Conservation (phyloP, 1,284 basidiomycete species). For the Cutaneotrichosporon spelunceum region DNA sequence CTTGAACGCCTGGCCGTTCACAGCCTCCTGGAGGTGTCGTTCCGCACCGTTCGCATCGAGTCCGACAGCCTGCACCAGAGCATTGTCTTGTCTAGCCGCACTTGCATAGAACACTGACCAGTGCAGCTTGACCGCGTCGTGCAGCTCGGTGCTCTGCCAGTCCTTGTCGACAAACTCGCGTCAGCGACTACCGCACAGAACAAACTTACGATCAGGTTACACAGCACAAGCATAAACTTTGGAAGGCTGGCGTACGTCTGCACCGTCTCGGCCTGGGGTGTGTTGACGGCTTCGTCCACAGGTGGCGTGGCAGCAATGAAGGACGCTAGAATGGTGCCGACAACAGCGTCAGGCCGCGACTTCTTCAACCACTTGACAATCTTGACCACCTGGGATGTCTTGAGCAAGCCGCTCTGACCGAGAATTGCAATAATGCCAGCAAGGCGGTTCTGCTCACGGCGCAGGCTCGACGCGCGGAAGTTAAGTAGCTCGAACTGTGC, state of each 20-base stretch:
- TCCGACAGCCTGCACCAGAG: slow-evolving; percentile 58
- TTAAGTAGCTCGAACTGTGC: slow-evolving; percentile 36
- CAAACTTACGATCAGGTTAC: slow-evolving; percentile 25
- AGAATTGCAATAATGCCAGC: slow-evolving; percentile 34
- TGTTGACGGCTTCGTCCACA: slow-evolving; percentile 28
- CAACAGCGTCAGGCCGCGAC: slow-evolving; percentile 35
- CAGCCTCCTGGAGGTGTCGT: slow-evolving; percentile 71
- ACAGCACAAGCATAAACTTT: slow-evolving; percentile 38
- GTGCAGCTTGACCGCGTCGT: slow-evolving; percentile 71
- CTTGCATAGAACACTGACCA: slow-evolving; percentile 83
- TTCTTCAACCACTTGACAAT: slow-evolving; percentile 46
- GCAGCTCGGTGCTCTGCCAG: slow-evolving; percentile 58
- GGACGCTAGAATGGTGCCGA: slow-evolving; percentile 31
- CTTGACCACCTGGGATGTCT: slow-evolving; percentile 43
- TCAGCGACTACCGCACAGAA: not conserved
- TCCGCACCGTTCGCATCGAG: slow-evolving; percentile 77
- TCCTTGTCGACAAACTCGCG: slow-evolving; percentile 36
- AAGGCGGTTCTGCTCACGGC: slow-evolving; percentile 41
- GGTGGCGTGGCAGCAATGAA: slow-evolving; percentile 37
- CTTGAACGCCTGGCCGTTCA: slow-evolving; percentile 76
- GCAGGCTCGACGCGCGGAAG: slow-evolving; percentile 33
- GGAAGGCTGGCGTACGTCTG: slow-evolving; percentile 27
- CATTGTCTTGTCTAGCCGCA: slow-evolving; percentile 64
- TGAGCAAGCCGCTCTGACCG: slow-evolving; percentile 35
- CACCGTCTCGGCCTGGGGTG: slow-evolving; percentile 29